phyloP scores from a whole-genome alignment of 805 yeast genomes.

The Maudiozyma bulderi region DNA sequence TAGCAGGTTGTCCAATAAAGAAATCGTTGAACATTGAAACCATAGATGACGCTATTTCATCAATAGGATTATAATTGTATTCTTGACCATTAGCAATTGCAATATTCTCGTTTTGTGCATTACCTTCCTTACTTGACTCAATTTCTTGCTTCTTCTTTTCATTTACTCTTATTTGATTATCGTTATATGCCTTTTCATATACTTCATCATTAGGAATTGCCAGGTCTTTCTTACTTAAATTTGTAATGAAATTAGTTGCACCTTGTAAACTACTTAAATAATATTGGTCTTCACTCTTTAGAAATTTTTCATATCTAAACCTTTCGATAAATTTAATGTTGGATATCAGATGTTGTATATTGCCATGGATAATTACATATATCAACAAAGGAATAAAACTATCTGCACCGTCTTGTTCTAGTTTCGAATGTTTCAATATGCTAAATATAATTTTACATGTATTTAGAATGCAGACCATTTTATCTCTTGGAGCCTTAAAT shows the following conservation, averaged over 20 bases:
- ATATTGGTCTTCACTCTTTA: constrained; percentile 83
- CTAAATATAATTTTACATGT: constrained; percentile 91
- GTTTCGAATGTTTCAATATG: constrained; percentile 58
- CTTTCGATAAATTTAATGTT: constrained; percentile 79
- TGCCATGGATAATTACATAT: constrained; percentile 63
- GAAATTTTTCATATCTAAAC: constrained; percentile 64
- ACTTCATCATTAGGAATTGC: constrained; percentile 55
- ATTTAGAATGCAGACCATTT: constrained; percentile 81
- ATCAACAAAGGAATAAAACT: constrained; percentile 85
- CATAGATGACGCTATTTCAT: constrained; percentile 20
- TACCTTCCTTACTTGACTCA: no score
- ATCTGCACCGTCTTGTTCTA: constrained; percentile 80
- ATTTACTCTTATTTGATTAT: constrained; percentile 35
- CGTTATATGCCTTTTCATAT: constrained; percentile 37
- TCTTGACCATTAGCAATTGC: not conserved
- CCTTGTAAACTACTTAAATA: constrained; percentile 85
- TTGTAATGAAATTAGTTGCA: constrained; percentile 70
- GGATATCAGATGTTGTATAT: constrained; percentile 56
- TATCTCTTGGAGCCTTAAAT: constrained; percentile 91
- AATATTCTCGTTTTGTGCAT: not conserved
- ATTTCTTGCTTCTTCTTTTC: constrained; percentile 5
- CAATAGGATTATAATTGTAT: constrained; percentile 17
- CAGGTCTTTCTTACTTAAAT: constrained; percentile 46
- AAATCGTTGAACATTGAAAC: constrained; percentile 18
- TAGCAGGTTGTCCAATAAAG: constrained; percentile 6